Evolutionary conservation across 345 rosid species (phyloP).

Genomic region (Luvunga scandens): DNA sequence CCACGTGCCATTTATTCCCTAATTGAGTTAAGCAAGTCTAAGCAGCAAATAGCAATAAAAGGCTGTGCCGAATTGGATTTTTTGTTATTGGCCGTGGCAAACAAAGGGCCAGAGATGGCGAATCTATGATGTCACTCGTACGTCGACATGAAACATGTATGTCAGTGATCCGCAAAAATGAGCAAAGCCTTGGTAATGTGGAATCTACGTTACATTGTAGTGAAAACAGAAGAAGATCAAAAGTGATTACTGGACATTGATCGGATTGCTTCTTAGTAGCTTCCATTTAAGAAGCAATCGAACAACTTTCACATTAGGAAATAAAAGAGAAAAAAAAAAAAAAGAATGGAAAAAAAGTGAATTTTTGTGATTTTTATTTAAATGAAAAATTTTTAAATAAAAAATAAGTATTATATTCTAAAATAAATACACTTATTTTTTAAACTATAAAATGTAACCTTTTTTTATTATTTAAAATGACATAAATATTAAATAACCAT

Average conservation of each 20-base stretch:
- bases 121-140: conserved; percentile 6
- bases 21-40: neutral
- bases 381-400: too few relatives aligned
- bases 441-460: too few relatives aligned
- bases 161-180: neutral
- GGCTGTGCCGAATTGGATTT: neutral
- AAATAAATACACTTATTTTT: too few relatives aligned
- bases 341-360: too few relatives aligned
- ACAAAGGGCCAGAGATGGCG: neutral
- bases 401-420: too few relatives aligned
- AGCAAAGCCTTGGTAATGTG: neutral
- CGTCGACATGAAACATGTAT: neutral
- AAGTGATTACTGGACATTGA: too few relatives aligned
- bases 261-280: too few relatives aligned
- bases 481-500: too few relatives aligned
- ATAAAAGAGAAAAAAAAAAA: too few relatives aligned
- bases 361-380: too few relatives aligned
- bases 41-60: neutral
- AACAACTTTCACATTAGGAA: neutral
- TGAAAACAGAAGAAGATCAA: neutral
- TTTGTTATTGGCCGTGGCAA: neutral
- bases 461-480: too few relatives aligned
- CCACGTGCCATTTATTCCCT: neutral
- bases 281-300: neutral
- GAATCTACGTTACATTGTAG: neutral